phyloP scores from a whole-genome alignment of 169 alveolate species.

The Theileria equi region DNA sequence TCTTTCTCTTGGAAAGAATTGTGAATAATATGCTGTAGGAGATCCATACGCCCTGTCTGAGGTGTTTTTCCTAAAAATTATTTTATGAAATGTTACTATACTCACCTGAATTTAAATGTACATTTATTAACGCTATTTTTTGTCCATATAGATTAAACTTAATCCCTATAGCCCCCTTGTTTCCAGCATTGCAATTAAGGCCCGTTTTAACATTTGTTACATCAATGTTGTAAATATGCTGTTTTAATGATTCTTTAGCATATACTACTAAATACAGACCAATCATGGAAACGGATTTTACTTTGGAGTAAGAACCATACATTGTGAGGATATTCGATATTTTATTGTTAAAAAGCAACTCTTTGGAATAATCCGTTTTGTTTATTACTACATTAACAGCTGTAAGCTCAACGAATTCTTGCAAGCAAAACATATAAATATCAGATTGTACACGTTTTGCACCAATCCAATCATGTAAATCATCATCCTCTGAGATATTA shows the following conservation, averaged over 20 bases:
- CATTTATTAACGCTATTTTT: conserved; percentile 27
- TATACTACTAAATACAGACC: conserved; percentile 52
- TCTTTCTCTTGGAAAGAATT: conserved; percentile 52
- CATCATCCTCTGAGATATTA: conserved; percentile 58
- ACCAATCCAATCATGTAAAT: conserved; percentile 67
- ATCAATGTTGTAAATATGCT: conserved; percentile 17
- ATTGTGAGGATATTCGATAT: conserved; percentile 1
- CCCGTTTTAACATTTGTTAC: conserved; percentile 53
- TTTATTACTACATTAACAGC: conserved; percentile 16
- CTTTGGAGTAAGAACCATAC: conserved; percentile 9
- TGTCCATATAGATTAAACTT: conserved; percentile 24
- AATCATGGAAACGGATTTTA: conserved; percentile 44
- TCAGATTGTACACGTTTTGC: conserved; percentile 49
- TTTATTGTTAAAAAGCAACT: conserved; percentile 32
- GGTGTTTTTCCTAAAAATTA: conserved; percentile 10
- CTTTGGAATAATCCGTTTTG: conserved; percentile 52
- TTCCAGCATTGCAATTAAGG: conserved; percentile 47
- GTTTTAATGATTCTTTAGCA: conserved; percentile 18
- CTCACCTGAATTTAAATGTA: conserved; percentile 56
- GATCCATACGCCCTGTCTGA: conserved; percentile 16
- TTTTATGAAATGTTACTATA: conserved; percentile 1
- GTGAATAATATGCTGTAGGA: conserved; percentile 26
- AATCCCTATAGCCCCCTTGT: conserved; percentile 61
- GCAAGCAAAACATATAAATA: conserved; percentile 69
- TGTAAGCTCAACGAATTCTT: conserved; percentile 70